A percentile compares a stretch with the other conserved stretches of the same genome.
Evolutionary conservation across 257 asterid species (phyloP).

Genomic region (Capsicum rhomboideum): DNA sequence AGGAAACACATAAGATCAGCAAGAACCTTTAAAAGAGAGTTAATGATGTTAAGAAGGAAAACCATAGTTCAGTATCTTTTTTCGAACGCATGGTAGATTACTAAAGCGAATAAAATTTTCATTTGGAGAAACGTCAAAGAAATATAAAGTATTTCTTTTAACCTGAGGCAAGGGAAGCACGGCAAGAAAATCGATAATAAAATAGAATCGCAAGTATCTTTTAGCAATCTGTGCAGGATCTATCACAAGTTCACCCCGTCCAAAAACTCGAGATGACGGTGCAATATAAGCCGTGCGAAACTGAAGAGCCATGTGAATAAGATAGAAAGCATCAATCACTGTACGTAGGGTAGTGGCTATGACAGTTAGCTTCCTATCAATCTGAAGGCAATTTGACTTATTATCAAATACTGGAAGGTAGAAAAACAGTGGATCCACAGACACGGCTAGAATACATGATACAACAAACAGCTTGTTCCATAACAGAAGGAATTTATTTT

Average conservation of each 20-base stretch:
- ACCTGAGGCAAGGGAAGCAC: slow-evolving; percentile 99
- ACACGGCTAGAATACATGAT: slow-evolving; percentile 86
- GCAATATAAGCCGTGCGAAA: slow-evolving; percentile 97
- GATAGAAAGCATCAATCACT: slow-evolving; percentile 76
- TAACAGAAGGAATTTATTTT: slow-evolving; percentile 81
- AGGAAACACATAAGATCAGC: neutral
- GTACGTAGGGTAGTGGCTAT: slow-evolving; percentile 92
- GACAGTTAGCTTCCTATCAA: slow-evolving; percentile 72
- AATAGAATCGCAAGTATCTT: slow-evolving; percentile 78
- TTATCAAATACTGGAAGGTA: slow-evolving; percentile 82
- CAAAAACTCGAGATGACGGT: slow-evolving; percentile 99
- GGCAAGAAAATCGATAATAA: slow-evolving; percentile 82
- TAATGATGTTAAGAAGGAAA: neutral
- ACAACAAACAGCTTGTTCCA: slow-evolving; percentile 88
- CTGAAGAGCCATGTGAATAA: slow-evolving; percentile 87
- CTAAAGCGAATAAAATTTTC: neutral
- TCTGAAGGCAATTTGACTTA: slow-evolving; percentile 69
- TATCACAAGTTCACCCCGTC: slow-evolving; percentile 97
- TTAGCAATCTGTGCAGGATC: slow-evolving; percentile 91
- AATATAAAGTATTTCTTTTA: slow-evolving; percentile 7
- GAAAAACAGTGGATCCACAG: slow-evolving; percentile 95
- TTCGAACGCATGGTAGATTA: neutral
- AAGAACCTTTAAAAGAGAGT: neutral
- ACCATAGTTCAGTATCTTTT: neutral
- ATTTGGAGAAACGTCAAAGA: neutral